Base-by-base conservation (phyloP, 352 stramenopile genomes). In the Pythium diclinum region DNA sequence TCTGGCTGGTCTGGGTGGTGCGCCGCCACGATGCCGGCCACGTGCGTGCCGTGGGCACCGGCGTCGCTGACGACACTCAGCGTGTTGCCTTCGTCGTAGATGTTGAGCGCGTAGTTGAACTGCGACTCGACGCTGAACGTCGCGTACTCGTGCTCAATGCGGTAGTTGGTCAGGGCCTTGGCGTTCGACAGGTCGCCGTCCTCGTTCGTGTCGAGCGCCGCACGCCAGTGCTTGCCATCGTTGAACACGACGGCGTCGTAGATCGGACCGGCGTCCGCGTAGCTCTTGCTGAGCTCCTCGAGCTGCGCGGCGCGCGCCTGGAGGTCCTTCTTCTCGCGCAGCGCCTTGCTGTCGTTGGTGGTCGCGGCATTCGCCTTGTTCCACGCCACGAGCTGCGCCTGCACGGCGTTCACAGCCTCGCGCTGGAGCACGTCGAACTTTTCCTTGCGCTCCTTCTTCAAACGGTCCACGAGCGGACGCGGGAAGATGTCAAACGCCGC, bases 71-170 rank as follows among this genome's bases (percentile, higher is more conserved):
- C 94, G 59, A 99, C 89, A 74, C 82, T 97, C 33, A 98, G 71
- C 40, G 94, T 87, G 34, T 91, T 88, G 54, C 92, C 95, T 1
- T 98, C 82, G 47, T 98, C 87, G 64, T 98, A 99, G 51, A 99
- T 86, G 66, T 99, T 97, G 64, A 99, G 77, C 56, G 79, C 88
- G 72, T 97, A 98, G 71, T 98, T 98, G 51, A 98, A 87, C 68
- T 97, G 87, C 49, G 91, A 95, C 46, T 91, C 74, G n/a, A 88
- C 71, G n/a, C 87, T 91, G 66, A 98, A 97, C 49, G 78, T 94
- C 40, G 69, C 87, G 65, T 95, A 96, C 67, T 97, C 59, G 38
- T 67, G 81, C 67, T 92, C 86, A 16, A 87, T 68, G 54, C 77
- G 74, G 76, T 83, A 97, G 64, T 94, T 91, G 14, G 84, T 91